Evolutionary conservation across 2,329 filamentous ascomycete species (phyloP).

Genomic region (Plenodomus tracheiphilus): DNA sequence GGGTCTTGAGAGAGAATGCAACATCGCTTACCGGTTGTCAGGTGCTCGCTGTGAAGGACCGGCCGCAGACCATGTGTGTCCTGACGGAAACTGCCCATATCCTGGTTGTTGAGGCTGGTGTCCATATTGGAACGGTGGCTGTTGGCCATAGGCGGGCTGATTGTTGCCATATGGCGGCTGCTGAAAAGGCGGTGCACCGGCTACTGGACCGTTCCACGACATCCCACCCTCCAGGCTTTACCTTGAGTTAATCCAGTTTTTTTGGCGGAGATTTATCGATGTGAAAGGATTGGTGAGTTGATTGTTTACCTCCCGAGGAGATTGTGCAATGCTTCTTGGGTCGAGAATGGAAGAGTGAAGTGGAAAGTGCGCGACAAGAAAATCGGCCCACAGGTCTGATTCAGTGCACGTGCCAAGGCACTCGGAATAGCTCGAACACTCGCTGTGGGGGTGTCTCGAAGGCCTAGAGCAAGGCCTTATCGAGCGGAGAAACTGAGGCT

Average conservation of each 20-base stretch:
- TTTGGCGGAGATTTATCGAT: not conserved
- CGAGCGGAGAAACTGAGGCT: not conserved
- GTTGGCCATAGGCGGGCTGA: slow-evolving; percentile 33
- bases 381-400: slow-evolving; percentile 23
- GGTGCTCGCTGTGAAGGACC: slow-evolving; percentile 29
- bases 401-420: slow-evolving; percentile 33
- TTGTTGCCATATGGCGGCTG: slow-evolving; percentile 33
- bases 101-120: slow-evolving; percentile 36
- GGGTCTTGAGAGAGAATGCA: not conserved
- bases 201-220: slow-evolving; percentile 43
- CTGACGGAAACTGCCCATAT: slow-evolving; percentile 37
- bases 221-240: slow-evolving; percentile 22
- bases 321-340: slow-evolving; percentile 2
- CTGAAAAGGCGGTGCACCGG: slow-evolving; percentile 39
- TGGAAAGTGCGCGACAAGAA: slow-evolving; percentile 24
- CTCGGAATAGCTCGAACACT: slow-evolving; percentile 13
- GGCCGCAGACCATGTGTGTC: slow-evolving; percentile 25
- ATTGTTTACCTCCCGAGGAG: slow-evolving; percentile 4
- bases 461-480: not conserved
- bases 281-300: slow-evolving; percentile 1
- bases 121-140: slow-evolving; percentile 34
- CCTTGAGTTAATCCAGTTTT: slow-evolving; percentile 4
- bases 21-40: slow-evolving; percentile 37
- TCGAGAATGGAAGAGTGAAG: slow-evolving; percentile 12
- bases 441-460: not conserved